These are phyloP conservation scores for Ephemerocybe angulata DNA, from an alignment of 768 basidiomycete species.

Conservation along the genomic window DNA sequence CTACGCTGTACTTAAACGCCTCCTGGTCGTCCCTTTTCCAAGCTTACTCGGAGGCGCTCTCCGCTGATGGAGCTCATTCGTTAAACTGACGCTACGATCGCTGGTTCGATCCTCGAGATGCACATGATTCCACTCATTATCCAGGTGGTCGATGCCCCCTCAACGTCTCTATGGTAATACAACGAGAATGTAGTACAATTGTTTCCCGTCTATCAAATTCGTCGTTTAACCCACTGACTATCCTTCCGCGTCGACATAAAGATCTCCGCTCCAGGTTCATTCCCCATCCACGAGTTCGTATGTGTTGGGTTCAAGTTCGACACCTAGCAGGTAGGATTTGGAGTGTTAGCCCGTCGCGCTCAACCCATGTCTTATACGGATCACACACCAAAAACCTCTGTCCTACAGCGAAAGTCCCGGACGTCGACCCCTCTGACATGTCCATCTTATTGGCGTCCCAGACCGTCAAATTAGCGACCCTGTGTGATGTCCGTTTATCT, in stretches of 20 bases:
- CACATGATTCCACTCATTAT: too few relatives aligned
- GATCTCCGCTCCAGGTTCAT: slow-evolving; percentile 57
- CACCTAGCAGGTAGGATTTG: slow-evolving; percentile 27
- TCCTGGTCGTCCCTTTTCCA: too few relatives aligned
- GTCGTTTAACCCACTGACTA: slow-evolving; percentile 53
- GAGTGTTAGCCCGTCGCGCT: too few relatives aligned
- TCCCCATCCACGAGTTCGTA: slow-evolving; percentile 66
- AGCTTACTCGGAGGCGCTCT: too few relatives aligned
- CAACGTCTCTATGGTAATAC: too few relatives aligned
- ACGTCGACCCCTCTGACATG: slow-evolving; percentile 45
- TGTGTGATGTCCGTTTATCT: slow-evolving; percentile 43
- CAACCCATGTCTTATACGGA: too few relatives aligned
- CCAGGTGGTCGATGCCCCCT: too few relatives aligned
- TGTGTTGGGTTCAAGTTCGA: slow-evolving; percentile 74
- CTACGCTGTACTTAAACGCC: too few relatives aligned
- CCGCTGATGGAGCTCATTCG: too few relatives aligned
- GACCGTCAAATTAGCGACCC: slow-evolving; percentile 74
- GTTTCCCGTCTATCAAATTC: background rate
- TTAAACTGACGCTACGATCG: too few relatives aligned
- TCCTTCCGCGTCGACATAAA: slow-evolving; percentile 66
- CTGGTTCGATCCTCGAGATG: too few relatives aligned
- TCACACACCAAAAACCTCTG: slow-evolving; percentile 63
- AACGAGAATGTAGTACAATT: too few relatives aligned
- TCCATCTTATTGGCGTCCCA: slow-evolving; percentile 68
- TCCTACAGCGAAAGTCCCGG: slow-evolving; percentile 55